Percentiles rank a stretch among this genome's conserved stretches.
Conservation (phyloP, 169 alveolate genomes). For the Eimeria tenella region DNA sequence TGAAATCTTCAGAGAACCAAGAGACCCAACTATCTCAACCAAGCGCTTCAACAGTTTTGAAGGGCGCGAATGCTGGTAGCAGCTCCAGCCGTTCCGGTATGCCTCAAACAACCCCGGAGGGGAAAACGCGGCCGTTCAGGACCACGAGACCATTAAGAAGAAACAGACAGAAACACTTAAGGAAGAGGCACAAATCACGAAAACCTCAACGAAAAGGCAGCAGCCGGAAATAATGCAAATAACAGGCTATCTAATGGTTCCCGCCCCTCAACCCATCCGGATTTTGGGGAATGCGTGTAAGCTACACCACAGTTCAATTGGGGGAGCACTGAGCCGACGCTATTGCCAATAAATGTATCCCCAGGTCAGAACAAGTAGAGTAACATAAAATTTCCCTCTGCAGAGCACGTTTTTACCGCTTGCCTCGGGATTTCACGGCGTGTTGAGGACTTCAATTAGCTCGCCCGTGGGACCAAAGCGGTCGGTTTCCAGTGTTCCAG, state of each 20-base stretch:
- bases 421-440: too few species aligned
- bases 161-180: neutral
- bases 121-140: neutral
- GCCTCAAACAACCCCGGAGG: neutral
- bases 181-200: constrained; percentile 59
- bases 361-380: too few species aligned
- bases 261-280: too few species aligned
- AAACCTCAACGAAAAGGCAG: constrained; percentile 18
- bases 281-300: neutral
- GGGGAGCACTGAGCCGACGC: neutral
- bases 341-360: too few species aligned
- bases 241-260: neutral
- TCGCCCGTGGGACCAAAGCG: too few species aligned
- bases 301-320: neutral
- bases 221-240: constrained; percentile 3
- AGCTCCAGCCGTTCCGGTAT: neutral
- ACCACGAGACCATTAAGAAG: neutral
- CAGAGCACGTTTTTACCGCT: too few species aligned
- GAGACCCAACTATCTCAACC: too few species aligned
- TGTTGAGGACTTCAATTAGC: too few species aligned
- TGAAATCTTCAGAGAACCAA: neutral
- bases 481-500: too few species aligned
- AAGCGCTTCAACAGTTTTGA: too few species aligned
- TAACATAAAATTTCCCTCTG: too few species aligned
- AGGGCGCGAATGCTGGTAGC: too few species aligned